These are phyloP conservation scores for Prunus padus DNA, from an alignment of 306 rosid species.

Conservation along the genomic window DNA sequence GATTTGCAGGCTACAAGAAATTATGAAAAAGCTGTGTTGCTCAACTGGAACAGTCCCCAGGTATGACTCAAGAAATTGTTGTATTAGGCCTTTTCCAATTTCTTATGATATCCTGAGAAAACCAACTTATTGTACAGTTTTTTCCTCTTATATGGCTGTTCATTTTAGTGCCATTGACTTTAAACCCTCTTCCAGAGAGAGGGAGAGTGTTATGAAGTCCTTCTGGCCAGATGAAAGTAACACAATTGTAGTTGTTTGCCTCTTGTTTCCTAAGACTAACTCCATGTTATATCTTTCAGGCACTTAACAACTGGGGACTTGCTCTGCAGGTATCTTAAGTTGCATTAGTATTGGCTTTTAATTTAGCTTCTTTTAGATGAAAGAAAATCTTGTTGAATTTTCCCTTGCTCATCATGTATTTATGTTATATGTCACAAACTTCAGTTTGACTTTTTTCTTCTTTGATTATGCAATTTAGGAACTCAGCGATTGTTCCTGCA, in stretches of 20 bases:
- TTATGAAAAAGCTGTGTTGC: constrained; percentile 91
- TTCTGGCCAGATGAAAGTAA: background rate
- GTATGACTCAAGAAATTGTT: constrained; percentile 41
- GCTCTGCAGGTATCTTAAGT: constrained; percentile 81
- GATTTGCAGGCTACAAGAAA: constrained; percentile 79
- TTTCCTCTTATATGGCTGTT: background rate
- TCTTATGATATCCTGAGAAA: background rate
- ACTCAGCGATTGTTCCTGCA: constrained; percentile 97
- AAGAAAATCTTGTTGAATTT: background rate
- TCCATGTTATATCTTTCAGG: constrained; percentile 62
- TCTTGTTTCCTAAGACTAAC: constrained; percentile 25
- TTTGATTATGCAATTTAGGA: constrained; percentile 52
- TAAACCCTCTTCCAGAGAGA: background rate
- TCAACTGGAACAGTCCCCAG: constrained; percentile 99
- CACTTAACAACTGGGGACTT: constrained; percentile 99
- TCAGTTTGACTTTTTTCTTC: constrained; percentile 11
- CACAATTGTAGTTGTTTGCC: background rate
- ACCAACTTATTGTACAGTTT: background rate
- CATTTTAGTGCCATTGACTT: background rate
- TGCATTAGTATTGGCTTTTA: background rate
- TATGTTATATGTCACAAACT: constrained; percentile 1
- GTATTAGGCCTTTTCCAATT: background rate
- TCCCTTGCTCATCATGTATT: background rate
- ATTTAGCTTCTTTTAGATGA: background rate
- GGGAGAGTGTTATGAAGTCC: background rate